A percentile compares a stretch with the other conserved stretches of the same genome.
These are phyloP conservation scores for Euphorbia schlechtendalii DNA, from an alignment of 441 rosid species.

Conservation along the genomic window DNA sequence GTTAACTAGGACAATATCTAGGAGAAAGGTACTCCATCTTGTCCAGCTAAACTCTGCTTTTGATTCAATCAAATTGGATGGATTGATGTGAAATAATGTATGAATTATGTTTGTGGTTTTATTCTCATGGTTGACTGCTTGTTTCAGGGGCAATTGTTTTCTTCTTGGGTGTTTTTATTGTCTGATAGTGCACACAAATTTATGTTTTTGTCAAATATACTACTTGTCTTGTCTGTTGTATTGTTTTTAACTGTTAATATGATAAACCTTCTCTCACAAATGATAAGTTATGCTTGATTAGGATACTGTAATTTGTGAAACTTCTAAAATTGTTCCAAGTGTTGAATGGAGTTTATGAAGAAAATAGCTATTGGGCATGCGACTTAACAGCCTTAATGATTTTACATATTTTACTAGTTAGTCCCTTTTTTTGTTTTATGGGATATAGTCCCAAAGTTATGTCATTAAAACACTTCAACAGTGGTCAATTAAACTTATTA, in stretches of 20 bases:
- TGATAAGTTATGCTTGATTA: neutral
- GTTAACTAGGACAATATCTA: conserved; percentile 88
- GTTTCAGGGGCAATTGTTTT: neutral
- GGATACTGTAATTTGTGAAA: neutral
- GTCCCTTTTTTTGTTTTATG: neutral
- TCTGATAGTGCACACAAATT: conserved; percentile 1
- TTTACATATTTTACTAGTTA: neutral
- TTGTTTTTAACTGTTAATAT: neutral
- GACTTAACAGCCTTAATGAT: neutral
- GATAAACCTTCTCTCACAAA: neutral
- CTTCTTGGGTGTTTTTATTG: neutral
- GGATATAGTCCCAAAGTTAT: neutral
- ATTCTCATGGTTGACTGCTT: neutral
- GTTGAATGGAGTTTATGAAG: neutral
- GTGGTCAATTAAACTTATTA: neutral
- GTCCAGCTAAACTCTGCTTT: conserved; percentile 6
- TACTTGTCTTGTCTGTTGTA: conserved; percentile 1
- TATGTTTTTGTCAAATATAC: neutral
- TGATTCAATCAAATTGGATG: too few relatives aligned
- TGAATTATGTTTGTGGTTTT: too few relatives aligned
- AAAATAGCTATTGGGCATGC: neutral
- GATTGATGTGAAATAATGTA: too few relatives aligned
- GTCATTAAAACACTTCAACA: neutral
- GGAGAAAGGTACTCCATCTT: conserved; percentile 79
- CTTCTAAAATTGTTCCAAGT: neutral